These are phyloP conservation scores for Metroxylon sagu DNA, from an alignment of 176 grass and related monocot species.

Conservation along the genomic window DNA sequence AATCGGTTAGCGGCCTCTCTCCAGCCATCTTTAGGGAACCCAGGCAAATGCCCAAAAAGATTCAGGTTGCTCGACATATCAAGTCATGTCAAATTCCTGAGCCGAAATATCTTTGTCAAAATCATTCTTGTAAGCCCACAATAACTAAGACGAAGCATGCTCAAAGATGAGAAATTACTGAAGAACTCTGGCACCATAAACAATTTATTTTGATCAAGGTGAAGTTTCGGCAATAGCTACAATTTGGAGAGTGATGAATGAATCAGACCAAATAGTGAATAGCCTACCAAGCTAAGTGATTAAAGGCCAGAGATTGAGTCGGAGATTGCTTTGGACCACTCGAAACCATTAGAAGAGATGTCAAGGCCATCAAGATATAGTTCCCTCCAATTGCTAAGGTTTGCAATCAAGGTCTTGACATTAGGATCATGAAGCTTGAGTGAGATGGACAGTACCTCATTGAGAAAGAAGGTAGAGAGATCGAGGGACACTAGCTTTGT, in stretches of 20 bases:
- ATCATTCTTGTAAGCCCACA: slow-evolving; percentile 29
- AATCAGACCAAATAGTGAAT: slow-evolving; percentile 9
- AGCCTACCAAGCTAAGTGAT: slow-evolving; percentile 11
- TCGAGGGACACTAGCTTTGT: slow-evolving; percentile 35
- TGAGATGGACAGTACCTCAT: neutral
- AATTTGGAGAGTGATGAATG: slow-evolving; percentile 17
- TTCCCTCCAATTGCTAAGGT: slow-evolving; percentile 28
- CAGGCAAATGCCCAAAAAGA: slow-evolving; percentile 21
- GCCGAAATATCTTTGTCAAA: slow-evolving; percentile 22
- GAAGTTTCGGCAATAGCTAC: slow-evolving; percentile 11
- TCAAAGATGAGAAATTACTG: slow-evolving; percentile 21
- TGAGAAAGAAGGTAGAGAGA: slow-evolving; percentile 14
- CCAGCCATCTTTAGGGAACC: slow-evolving; percentile 3
- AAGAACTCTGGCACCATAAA: slow-evolving; percentile 36
- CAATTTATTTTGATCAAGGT: slow-evolving; percentile 23
- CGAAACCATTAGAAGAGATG: slow-evolving; percentile 16
- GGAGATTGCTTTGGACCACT: slow-evolving; percentile 27
- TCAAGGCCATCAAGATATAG: slow-evolving; percentile 31
- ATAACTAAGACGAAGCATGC: slow-evolving; percentile 19
- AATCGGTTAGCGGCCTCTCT: too few species aligned
- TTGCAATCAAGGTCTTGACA: slow-evolving; percentile 19
- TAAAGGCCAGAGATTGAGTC: slow-evolving; percentile 25
- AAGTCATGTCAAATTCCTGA: slow-evolving; percentile 17
- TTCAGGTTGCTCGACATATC: slow-evolving; percentile 31
- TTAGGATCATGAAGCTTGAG: slow-evolving; percentile 16